A percentile compares a stretch with the other conserved stretches of the same genome.
These are phyloP conservation scores for Coniochaeta sp. DNA, from an alignment of 2,329 filamentous ascomycete genomes.

Conservation along the genomic window DNA sequence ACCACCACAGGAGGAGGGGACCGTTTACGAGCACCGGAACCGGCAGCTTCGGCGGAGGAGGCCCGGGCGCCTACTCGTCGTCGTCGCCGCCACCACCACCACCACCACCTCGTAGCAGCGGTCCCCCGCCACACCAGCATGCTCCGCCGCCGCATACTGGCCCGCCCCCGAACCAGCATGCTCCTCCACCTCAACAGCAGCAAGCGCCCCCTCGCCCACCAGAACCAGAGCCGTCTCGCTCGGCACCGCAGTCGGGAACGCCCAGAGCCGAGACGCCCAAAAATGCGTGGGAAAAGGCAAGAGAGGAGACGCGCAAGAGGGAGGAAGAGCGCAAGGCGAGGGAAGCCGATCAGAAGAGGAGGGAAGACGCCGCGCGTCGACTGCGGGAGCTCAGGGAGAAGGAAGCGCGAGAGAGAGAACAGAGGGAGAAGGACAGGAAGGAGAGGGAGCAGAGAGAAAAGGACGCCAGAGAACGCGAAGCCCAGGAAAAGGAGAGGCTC, in stretches of 20 bases:
- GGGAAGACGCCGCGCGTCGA: constrained; percentile 45
- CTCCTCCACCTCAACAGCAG: constrained; percentile 6
- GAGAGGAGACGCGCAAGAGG: constrained; percentile 56
- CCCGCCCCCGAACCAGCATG: constrained; percentile 17
- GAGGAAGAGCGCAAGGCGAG: constrained; percentile 57
- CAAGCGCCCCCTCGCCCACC: constrained; percentile 14
- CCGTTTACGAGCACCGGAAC: constrained; percentile 10
- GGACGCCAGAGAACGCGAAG: constrained; percentile 30
- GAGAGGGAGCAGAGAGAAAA: constrained; percentile 21
- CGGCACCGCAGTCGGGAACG: constrained; percentile 18
- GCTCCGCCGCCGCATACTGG: constrained; percentile 20
- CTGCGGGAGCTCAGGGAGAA: constrained; percentile 32
- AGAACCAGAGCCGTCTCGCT: constrained; percentile 13
- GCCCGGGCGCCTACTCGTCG: constrained; percentile 20
- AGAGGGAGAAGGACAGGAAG: constrained; percentile 24
- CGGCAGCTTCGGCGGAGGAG: constrained; percentile 22
- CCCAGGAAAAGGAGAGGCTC: constrained; percentile 28
- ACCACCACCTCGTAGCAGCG: constrained; percentile 21
- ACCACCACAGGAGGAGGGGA: constrained; percentile 14
- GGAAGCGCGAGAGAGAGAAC: constrained; percentile 23
- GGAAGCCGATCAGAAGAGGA: constrained; percentile 54
- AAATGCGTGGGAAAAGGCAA: constrained; percentile 59
- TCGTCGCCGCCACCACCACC: constrained; percentile 19
- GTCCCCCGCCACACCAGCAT: constrained; percentile 17
- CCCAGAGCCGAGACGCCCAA: constrained; percentile 30